Percentiles rank a stretch among this genome's conserved stretches.
Conservation (phyloP, 345 rosid species). For the Eucalyptus cloeziana region DNA sequence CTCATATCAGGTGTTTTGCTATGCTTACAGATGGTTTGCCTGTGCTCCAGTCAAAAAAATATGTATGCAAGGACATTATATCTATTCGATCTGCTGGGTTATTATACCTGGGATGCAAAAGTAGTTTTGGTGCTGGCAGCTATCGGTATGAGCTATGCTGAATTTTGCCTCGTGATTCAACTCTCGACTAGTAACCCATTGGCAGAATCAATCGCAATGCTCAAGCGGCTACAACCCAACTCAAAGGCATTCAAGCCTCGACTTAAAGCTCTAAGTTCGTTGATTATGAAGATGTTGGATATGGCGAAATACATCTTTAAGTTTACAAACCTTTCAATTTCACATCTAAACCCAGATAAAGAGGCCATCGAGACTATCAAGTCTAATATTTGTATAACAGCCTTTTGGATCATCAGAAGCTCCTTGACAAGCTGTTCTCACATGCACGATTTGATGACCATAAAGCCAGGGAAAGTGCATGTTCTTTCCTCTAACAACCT, state of each 20-base stretch:
- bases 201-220: conserved; percentile 43
- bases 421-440: conserved; percentile 44
- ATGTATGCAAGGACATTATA: conserved; percentile 35
- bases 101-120: conserved; percentile 71
- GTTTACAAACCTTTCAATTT: conserved; percentile 39
- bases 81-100: conserved; percentile 45
- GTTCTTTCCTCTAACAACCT: conserved; percentile 15
- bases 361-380: conserved; percentile 24
- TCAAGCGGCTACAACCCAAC: conserved; percentile 38
- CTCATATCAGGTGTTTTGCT: not conserved
- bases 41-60: conserved; percentile 16
- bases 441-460: conserved; percentile 25
- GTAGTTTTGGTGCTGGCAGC: conserved; percentile 54
- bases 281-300: conserved; percentile 37
- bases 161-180: conserved; percentile 42
- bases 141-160: conserved; percentile 47
- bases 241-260: conserved; percentile 27
- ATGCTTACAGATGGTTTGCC: conserved; percentile 40
- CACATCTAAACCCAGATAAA: conserved; percentile 18
- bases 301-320: conserved; percentile 39
- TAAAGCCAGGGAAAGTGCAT: conserved; percentile 48
- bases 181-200: conserved; percentile 27
- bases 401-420: conserved; percentile 57
- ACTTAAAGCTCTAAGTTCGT: conserved; percentile 36
- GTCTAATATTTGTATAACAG: conserved; percentile 37